Percentiles rank a stretch among this genome's conserved stretches.
Conservation (phyloP, 1,284 basidiomycete genomes). For the Sporisorium sorghi region DNA sequence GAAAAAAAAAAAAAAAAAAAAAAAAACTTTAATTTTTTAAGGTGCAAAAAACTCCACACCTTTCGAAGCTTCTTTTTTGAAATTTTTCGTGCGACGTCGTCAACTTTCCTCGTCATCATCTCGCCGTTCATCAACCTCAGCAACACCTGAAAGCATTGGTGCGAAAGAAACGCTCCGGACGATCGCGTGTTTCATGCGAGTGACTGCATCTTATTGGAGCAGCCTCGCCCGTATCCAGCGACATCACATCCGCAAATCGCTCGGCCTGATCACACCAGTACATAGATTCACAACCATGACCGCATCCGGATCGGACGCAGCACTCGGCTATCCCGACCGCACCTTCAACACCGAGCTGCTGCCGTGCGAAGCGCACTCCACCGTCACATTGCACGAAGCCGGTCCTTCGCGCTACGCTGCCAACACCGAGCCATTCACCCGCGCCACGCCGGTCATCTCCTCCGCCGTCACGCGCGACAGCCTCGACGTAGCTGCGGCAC, state of each 20-base stretch:
- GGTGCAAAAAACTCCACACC: background rate
- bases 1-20: no score
- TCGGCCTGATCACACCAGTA: background rate
- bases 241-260: background rate
- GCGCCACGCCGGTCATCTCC: conserved; percentile 24
- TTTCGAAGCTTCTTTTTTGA: background rate
- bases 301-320: background rate
- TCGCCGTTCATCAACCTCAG: background rate
- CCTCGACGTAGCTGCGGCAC: conserved; percentile 60
- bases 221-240: conserved; percentile 5
- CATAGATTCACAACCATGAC: conserved; percentile 18
- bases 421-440: conserved; percentile 23
- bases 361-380: conserved; percentile 17
- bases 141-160: background rate
- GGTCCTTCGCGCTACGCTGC: conserved; percentile 23
- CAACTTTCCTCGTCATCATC: background rate
- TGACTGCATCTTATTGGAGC: conserved; percentile 2
- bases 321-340: conserved; percentile 44
- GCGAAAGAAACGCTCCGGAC: no score
- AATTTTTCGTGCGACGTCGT: background rate
- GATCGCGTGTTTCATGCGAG: conserved; percentile 14
- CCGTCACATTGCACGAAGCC: conserved; percentile 36
- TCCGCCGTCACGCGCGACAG: conserved; percentile 44
- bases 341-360: conserved; percentile 47
- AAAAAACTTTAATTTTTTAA: background rate